Percentiles rank a stretch among this genome's conserved stretches.
Conservation (phyloP, 495 filamentous ascomycete genomes). For the Clavariopsis aquatica region DNA sequence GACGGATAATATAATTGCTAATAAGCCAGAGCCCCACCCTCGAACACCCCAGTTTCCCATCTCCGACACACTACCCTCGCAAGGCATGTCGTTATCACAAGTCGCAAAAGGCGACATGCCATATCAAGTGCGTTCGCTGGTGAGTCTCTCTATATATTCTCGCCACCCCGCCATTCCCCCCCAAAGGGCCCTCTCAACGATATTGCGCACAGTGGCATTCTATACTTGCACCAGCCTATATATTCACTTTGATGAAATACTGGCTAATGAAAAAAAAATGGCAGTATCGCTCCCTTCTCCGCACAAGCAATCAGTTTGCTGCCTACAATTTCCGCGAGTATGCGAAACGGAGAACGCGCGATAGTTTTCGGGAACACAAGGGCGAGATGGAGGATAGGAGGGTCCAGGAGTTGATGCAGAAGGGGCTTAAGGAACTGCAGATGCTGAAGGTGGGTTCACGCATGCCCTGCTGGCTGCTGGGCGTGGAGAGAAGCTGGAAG, state of each 20-base stretch:
- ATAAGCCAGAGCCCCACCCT: neutral
- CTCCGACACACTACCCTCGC: neutral
- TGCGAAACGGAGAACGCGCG: slow-evolving; percentile 81
- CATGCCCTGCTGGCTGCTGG: neutral
- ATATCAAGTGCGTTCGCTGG: slow-evolving; percentile 41
- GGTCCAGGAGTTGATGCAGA: slow-evolving; percentile 86
- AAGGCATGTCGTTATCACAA: slow-evolving; percentile 33
- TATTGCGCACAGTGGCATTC: too few species aligned
- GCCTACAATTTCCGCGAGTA: slow-evolving; percentile 98
- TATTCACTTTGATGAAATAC: neutral
- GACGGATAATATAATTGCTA: slow-evolving; percentile 25
- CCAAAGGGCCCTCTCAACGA: too few species aligned
- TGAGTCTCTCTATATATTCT: slow-evolving; percentile 19
- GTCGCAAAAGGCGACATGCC: slow-evolving; percentile 37
- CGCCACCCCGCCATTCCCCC: slow-evolving; percentile 4
- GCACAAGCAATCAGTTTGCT: slow-evolving; percentile 83
- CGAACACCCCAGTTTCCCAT: neutral
- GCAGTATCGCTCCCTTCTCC: slow-evolving; percentile 89
- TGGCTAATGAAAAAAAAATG: slow-evolving; percentile 6
- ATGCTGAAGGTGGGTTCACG: slow-evolving; percentile 74
- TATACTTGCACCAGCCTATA: too few species aligned
- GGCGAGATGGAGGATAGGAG: slow-evolving; percentile 67
- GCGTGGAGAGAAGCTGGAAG: neutral
- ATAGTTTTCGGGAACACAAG: slow-evolving; percentile 81
- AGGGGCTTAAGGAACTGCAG: slow-evolving; percentile 83